These are phyloP conservation scores for Tulasnella sp. DNA, from an alignment of 768 basidiomycete species.

Conservation along the genomic window DNA sequence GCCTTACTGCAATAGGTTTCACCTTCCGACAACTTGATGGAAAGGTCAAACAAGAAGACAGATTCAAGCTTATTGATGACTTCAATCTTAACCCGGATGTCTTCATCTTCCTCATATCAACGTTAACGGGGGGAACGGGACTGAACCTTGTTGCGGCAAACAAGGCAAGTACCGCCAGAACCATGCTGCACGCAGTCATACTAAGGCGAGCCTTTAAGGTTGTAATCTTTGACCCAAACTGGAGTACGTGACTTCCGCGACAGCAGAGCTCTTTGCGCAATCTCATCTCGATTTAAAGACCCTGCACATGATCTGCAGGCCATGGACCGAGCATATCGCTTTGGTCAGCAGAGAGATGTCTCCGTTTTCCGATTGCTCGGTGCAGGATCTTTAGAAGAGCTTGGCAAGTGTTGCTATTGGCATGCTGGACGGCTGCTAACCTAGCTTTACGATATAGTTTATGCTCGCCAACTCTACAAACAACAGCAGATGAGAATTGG, in stretches of 20 bases:
- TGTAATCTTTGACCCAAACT: slow-evolving; percentile 60
- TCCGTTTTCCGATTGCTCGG: slow-evolving; percentile 75
- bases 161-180: slow-evolving; percentile 46
- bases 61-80: slow-evolving; percentile 62
- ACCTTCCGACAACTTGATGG: slow-evolving; percentile 72
- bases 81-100: slow-evolving; percentile 69
- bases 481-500: slow-evolving; percentile 91
- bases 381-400: slow-evolving; percentile 50
- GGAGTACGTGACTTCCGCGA: slow-evolving; percentile 55
- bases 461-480: slow-evolving; percentile 85
- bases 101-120: slow-evolving; percentile 83
- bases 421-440: neutral
- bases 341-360: slow-evolving; percentile 82
- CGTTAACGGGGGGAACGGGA: slow-evolving; percentile 84
- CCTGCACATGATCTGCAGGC: slow-evolving; percentile 93
- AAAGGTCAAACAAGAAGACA: slow-evolving; percentile 53
- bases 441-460: slow-evolving; percentile 45
- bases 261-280: neutral
- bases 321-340: slow-evolving; percentile 80
- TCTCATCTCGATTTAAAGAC: slow-evolving; percentile 42
- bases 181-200: neutral
- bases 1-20: slow-evolving; percentile 31
- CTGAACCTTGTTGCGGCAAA: slow-evolving; percentile 88
- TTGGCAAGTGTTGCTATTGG: neutral
- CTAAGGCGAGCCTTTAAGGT: neutral